These are phyloP conservation scores for Flaveria linearis DNA, from an alignment of 129 eudicot genomes.

Conservation along the genomic window DNA sequence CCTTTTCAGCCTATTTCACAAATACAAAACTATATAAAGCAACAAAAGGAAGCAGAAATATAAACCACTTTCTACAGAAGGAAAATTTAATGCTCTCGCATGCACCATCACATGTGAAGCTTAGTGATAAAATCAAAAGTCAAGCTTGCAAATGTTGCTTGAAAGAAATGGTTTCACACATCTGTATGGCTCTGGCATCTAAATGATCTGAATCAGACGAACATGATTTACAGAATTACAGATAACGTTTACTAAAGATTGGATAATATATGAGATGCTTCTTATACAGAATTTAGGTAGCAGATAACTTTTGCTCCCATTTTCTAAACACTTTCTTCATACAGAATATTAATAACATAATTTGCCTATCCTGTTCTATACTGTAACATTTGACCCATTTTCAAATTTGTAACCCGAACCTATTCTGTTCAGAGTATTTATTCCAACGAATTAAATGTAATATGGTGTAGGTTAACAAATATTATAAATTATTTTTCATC, in stretches of 20 bases:
- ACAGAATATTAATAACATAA: no score
- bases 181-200: neutral
- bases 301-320: no score
- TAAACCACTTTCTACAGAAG: constrained; percentile 5
- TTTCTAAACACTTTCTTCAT: no score
- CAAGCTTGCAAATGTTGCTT: neutral
- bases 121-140: neutral
- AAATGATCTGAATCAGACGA: neutral
- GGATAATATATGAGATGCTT: neutral
- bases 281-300: no score
- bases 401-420: no score
- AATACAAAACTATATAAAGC: constrained; percentile 15
- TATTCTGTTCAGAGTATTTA: no score
- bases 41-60: constrained; percentile 17
- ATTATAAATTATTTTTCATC: no score
- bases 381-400: no score
- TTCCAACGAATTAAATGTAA: no score
- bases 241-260: neutral
- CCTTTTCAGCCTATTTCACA: no score
- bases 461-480: no score
- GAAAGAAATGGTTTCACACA: neutral
- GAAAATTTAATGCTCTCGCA: neutral
- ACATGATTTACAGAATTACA: neutral
- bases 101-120: neutral
- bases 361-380: no score